Base-by-base conservation (phyloP, 2,329 filamentous ascomycete genomes). In the Pseudocercospora crystallina region DNA sequence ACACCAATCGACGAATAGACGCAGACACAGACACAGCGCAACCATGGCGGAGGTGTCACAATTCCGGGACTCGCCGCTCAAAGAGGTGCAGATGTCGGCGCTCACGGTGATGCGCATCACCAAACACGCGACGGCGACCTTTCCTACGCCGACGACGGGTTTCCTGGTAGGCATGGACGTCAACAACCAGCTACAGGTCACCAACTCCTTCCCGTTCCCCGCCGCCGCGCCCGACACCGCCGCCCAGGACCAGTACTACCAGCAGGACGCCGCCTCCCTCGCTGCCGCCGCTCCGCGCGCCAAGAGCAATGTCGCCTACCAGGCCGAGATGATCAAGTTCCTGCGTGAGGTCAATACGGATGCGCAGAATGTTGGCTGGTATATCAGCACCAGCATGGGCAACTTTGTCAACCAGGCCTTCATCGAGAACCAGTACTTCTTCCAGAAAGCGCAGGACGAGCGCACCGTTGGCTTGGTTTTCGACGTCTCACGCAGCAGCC, bases 81-180 rank as follows among this genome's bases (percentile, higher is more conserved):
- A 51, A 80, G 82, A 89, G 74, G 89, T 96, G 66, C 90, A 95
- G 79, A 86, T 97, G 69, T 91, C 96, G 80, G 90, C 92, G 68
- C 80, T 97, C 80, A 92, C 95, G 67, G 89, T 95, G 64, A 92
- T 96, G 87, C 96, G 96, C 80, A 91, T 97, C 71, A 91, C 95
- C 74, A 96, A 95, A 77, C 91, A 96, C 79, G 90, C 89, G 77
- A 87, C 90, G 51, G 83, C 88, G 65, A 81, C 82, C 47, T 96
- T 96, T 76, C 92, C 92, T 42, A 92, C 90, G 45, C 85, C 85
- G 49, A 90, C 90, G 50, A 96, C 91, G 49, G 92, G 92, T 57
- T 89, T 87, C 57, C 82, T 96, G 56, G 90, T 96, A 54, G 94
- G 94, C 64, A 91, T 97, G 89, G 92, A 97, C 73, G 82, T 83